Percentiles rank a stretch among this genome's conserved stretches.
These are phyloP conservation scores for Wallacemonas collosoma DNA, from an alignment of 208 protist genomes.

Conservation along the genomic window DNA sequence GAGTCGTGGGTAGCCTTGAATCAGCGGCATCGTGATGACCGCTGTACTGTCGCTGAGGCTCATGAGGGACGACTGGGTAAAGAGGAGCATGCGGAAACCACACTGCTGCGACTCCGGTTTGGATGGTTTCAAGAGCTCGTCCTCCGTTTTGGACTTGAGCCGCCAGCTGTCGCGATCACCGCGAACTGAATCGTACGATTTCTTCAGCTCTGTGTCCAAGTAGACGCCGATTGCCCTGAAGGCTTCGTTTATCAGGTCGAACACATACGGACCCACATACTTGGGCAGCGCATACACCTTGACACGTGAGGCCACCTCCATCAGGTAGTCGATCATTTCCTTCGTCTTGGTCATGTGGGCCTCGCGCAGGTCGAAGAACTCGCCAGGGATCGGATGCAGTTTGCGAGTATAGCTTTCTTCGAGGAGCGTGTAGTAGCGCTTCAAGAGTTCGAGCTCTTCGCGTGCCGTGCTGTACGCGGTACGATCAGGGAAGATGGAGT, in stretches of 20 bases:
- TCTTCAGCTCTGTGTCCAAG: slow-evolving; percentile 73
- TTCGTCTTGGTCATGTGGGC: slow-evolving; percentile 86
- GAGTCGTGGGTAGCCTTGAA: slow-evolving; percentile 56
- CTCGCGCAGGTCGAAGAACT: slow-evolving; percentile 78
- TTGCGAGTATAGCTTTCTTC: slow-evolving; percentile 81
- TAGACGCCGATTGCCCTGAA: slow-evolving; percentile 53
- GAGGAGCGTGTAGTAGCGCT: slow-evolving; percentile 67
- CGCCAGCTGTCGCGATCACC: slow-evolving; percentile 78
- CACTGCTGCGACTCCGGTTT: slow-evolving; percentile 83
- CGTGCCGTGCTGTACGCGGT: slow-evolving; percentile 37
- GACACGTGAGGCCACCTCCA: slow-evolving; percentile 61
- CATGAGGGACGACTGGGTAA: slow-evolving; percentile 82
- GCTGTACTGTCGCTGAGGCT: slow-evolving; percentile 56
- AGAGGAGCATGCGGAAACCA: slow-evolving; percentile 84
- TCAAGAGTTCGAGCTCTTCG: slow-evolving; percentile 63
- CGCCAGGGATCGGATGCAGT: slow-evolving; percentile 69
- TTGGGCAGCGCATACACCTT: slow-evolving; percentile 54
- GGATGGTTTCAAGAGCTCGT: slow-evolving; percentile 58
- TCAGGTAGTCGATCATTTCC: slow-evolving; percentile 62
- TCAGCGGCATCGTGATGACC: slow-evolving; percentile 49
- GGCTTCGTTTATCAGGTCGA: slow-evolving; percentile 51
- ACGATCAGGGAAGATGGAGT: slow-evolving; percentile 66
- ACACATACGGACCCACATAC: slow-evolving; percentile 50
- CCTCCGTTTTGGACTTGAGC: slow-evolving; percentile 58
- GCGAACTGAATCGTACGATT: slow-evolving; percentile 65